Percentiles rank a stretch among this genome's conserved stretches.
These are phyloP conservation scores for Backusella sp. DNA, from an alignment of 192 early-diverging fungal genomes.

Conservation along the genomic window DNA sequence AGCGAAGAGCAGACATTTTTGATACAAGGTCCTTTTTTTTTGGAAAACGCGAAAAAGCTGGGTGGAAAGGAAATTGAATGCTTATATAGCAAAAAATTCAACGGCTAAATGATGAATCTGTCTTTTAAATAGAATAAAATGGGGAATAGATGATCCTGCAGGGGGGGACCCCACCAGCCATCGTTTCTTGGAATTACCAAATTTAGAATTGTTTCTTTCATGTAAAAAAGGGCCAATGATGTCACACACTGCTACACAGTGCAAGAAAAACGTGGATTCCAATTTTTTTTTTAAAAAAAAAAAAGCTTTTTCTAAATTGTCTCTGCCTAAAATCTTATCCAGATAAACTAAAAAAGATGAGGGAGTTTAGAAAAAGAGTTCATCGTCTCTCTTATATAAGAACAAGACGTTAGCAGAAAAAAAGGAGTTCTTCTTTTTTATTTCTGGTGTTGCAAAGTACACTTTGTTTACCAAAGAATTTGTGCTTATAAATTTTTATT, in stretches of 20 bases:
- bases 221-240: background rate
- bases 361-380: background rate
- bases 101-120: background rate
- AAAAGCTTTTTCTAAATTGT: no score
- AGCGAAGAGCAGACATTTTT: constrained; percentile 2
- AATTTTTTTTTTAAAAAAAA: background rate
- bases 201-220: background rate
- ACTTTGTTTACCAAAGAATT: background rate
- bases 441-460: background rate
- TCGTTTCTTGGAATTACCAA: background rate
- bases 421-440: background rate
- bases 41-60: background rate
- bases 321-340: background rate
- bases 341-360: background rate
- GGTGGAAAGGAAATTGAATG: background rate
- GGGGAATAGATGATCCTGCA: constrained; percentile 5
- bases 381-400: background rate
- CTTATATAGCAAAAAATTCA: background rate
- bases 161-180: background rate
- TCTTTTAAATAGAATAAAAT: background rate
- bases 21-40: background rate
- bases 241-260: background rate
- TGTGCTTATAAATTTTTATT: constrained; percentile 6
- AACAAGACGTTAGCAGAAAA: background rate
- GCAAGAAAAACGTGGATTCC: background rate